These are phyloP conservation scores for Pinus albicaulis DNA, from an alignment of 75 land plant species.

Conservation along the genomic window DNA sequence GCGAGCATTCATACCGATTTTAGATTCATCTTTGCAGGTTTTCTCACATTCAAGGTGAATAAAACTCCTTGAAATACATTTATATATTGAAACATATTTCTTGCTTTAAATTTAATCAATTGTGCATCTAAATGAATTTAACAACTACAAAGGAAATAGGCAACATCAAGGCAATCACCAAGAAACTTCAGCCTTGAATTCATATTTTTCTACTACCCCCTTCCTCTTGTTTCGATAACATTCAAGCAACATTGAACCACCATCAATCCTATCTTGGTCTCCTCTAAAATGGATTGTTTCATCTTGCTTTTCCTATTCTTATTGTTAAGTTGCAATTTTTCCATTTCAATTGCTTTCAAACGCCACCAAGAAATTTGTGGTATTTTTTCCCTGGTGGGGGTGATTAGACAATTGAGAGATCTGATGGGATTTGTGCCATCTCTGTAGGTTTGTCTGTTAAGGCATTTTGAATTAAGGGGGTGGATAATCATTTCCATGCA, in stretches of 20 bases:
- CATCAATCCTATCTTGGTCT: not conserved
- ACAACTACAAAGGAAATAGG: not conserved
- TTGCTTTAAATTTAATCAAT: not conserved
- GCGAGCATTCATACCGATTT: not conserved
- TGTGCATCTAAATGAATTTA: conserved; percentile 1
- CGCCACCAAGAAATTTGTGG: too few species aligned
- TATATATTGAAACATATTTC: not conserved
- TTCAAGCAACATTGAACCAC: not conserved
- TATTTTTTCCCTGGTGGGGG: too few species aligned
- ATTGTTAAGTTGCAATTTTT: not conserved
- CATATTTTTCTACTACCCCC: not conserved
- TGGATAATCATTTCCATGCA: too few species aligned
- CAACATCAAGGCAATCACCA: not conserved
- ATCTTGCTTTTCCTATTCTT: conserved; percentile 8
- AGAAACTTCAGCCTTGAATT: not conserved
- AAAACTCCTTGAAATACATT: not conserved
- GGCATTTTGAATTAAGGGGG: too few species aligned
- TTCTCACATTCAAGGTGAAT: not conserved
- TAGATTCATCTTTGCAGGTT: not conserved
- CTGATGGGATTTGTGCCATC: too few species aligned
- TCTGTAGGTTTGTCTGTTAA: too few species aligned
- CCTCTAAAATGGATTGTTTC: conserved; percentile 1
- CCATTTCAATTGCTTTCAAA: too few species aligned
- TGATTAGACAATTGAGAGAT: too few species aligned
- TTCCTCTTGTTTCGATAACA: not conserved